A percentile compares a stretch with the other conserved stretches of the same genome.
phyloP scores from a whole-genome alignment of 371 early-diverging fungal species.

The Synchytrium microbalum region DNA sequence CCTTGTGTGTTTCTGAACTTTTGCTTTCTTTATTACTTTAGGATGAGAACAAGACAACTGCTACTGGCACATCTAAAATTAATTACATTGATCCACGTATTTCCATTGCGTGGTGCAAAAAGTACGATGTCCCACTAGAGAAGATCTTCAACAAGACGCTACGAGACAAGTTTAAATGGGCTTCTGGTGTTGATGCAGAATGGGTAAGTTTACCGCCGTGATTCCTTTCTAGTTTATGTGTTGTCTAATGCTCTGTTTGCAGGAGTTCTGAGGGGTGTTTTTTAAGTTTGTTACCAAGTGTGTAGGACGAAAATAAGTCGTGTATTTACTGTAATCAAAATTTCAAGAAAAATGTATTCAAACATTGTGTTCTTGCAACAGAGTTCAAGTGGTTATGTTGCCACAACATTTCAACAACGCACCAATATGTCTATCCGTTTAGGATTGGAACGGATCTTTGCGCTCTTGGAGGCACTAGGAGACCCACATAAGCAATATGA shows the following conservation, averaged over 20 bases:
- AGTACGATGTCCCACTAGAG: constrained; percentile 77
- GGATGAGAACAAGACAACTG: constrained; percentile 96
- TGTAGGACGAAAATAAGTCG: too few relatives aligned
- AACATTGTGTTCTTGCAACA: background rate
- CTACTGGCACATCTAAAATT: constrained; percentile 93
- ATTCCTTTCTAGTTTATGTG: too few relatives aligned
- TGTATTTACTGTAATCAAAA: background rate
- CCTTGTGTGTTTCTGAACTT: too few relatives aligned
- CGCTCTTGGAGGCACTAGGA: constrained; percentile 47
- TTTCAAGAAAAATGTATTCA: background rate
- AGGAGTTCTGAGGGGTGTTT: background rate
- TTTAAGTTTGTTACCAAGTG: background rate
- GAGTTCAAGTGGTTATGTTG: background rate
- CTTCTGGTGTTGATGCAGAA: constrained; percentile 61
- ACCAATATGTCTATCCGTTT: background rate
- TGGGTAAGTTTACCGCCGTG: constrained; percentile 55
- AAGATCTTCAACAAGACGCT: constrained; percentile 87
- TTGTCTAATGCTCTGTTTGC: too few relatives aligned
- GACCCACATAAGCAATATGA: constrained; percentile 49
- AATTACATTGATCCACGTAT: constrained; percentile 98
- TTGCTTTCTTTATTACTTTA: constrained; percentile 28
- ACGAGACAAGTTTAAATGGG: constrained; percentile 95
- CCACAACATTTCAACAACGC: background rate
- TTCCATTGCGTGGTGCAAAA: constrained; percentile 86
- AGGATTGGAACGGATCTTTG: constrained; percentile 36